These are phyloP conservation scores for Ustulina deusta DNA, from an alignment of 2,329 filamentous ascomycete genomes.

Conservation along the genomic window DNA sequence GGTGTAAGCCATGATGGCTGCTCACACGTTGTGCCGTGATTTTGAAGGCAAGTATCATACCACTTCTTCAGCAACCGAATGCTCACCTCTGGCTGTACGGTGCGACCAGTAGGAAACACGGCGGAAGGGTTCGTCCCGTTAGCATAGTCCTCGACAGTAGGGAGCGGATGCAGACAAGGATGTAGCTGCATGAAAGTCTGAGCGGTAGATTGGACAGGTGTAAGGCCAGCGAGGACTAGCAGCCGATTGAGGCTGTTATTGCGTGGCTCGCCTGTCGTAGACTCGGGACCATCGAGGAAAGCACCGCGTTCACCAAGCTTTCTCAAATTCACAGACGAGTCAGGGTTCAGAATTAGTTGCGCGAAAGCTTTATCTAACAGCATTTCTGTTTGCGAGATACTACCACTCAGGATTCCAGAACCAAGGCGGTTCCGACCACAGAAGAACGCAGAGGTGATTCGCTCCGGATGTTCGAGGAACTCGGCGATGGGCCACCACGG, in stretches of 20 bases:
- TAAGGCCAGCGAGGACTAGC: conserved; percentile 31
- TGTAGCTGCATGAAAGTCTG: conserved; percentile 41
- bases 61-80: conserved; percentile 32
- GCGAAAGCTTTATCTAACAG: conserved; percentile 23
- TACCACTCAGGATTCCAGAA: conserved; percentile 14
- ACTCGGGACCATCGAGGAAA: not conserved
- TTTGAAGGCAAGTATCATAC: conserved; percentile 28
- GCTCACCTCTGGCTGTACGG: conserved; percentile 31
- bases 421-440: conserved; percentile 37
- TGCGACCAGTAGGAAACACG: conserved; percentile 37
- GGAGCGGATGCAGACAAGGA: conserved; percentile 40
- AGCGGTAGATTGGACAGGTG: conserved; percentile 28
- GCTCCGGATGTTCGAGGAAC: conserved; percentile 34
- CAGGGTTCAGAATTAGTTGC: not conserved
- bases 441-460: conserved; percentile 39
- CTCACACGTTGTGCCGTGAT: conserved; percentile 32
- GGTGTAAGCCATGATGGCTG: conserved; percentile 29
- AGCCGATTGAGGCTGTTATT: conserved; percentile 32
- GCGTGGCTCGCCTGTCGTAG: not conserved
- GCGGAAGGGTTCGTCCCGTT: conserved; percentile 26
- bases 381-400: conserved; percentile 24
- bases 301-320: conserved; percentile 4
- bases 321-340: conserved; percentile 9
- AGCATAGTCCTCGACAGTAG: conserved; percentile 35
- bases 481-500: conserved; percentile 38